Conservation (phyloP, 345 rosid species). For the Rubroshorea leprosula region DNA sequence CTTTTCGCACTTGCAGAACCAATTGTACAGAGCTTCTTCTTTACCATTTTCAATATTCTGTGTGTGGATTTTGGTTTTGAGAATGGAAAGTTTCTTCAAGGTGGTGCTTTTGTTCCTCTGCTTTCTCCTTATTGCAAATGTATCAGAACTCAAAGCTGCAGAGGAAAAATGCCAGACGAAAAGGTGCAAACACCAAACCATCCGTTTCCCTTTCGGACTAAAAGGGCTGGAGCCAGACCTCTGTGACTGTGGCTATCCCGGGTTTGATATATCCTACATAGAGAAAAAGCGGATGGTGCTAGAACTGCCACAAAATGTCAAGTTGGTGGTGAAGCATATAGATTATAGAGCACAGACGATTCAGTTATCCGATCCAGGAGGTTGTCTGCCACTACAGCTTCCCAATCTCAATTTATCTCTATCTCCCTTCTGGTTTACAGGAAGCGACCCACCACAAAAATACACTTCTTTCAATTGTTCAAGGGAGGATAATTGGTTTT, state of each 20-base stretch:
- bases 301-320: slow-evolving; percentile 1
- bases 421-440: neutral
- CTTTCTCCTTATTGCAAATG: neutral
- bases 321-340: slow-evolving; percentile 11
- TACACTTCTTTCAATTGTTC: slow-evolving; percentile 7
- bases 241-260: slow-evolving; percentile 15
- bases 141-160: neutral
- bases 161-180: slow-evolving; percentile 2
- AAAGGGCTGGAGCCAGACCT: slow-evolving; percentile 6
- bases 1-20: too few relatives aligned
- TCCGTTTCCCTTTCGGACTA: slow-evolving; percentile 13
- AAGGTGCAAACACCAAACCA: neutral
- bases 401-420: slow-evolving; percentile 1
- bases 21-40: too few relatives aligned
- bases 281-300: slow-evolving; percentile 4
- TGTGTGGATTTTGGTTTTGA: neutral
- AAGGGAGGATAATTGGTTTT: neutral
- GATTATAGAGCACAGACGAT: slow-evolving; percentile 5
- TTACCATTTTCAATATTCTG: too few relatives aligned
- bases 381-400: slow-evolving; percentile 8
- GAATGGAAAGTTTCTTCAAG: neutral
- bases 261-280: slow-evolving; percentile 12
- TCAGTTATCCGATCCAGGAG: slow-evolving; percentile 1
- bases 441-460: too few relatives aligned
- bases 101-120: neutral